A percentile compares a stretch with the other conserved stretches of the same genome.
Conservation (phyloP, 202 grass and related monocot genomes). For the Digitaria exilis region DNA sequence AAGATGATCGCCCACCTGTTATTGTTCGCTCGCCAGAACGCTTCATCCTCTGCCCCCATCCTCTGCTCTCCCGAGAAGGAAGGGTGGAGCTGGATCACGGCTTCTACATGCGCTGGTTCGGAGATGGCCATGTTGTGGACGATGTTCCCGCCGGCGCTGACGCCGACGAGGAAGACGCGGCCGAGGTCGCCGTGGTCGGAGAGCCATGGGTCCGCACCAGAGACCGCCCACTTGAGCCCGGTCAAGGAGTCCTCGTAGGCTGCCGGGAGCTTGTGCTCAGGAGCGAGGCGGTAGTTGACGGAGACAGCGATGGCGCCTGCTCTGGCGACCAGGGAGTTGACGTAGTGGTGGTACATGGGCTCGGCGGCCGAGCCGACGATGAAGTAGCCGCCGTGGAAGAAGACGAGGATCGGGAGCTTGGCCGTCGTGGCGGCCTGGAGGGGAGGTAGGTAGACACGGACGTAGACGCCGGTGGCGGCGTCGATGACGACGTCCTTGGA, state of each 20-base stretch:
- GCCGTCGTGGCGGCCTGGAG: background rate
- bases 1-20: slow-evolving; percentile 50
- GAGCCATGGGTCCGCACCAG: slow-evolving; percentile 27
- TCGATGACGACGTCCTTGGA: slow-evolving; percentile 28
- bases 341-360: slow-evolving; percentile 41
- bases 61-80: slow-evolving; percentile 47
- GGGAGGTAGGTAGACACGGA: slow-evolving; percentile 58
- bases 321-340: slow-evolving; percentile 53
- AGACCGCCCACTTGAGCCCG: slow-evolving; percentile 59
- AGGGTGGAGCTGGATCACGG: slow-evolving; percentile 55
- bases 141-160: slow-evolving; percentile 16
- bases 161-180: slow-evolving; percentile 47
- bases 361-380: slow-evolving; percentile 51
- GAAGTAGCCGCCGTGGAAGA: slow-evolving; percentile 80
- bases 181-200: background rate
- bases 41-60: slow-evolving; percentile 5
- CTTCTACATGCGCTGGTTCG: slow-evolving; percentile 23
- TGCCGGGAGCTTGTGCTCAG: slow-evolving; percentile 62
- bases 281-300: slow-evolving; percentile 67
- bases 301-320: slow-evolving; percentile 42
- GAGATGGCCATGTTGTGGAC: slow-evolving; percentile 31
- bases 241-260: slow-evolving; percentile 63
- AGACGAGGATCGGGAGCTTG: slow-evolving; percentile 67
- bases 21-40: slow-evolving; percentile 11
- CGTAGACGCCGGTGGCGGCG: background rate